Base-by-base conservation (phyloP, 208 protist species). In the Blechomonas ayalai region DNA sequence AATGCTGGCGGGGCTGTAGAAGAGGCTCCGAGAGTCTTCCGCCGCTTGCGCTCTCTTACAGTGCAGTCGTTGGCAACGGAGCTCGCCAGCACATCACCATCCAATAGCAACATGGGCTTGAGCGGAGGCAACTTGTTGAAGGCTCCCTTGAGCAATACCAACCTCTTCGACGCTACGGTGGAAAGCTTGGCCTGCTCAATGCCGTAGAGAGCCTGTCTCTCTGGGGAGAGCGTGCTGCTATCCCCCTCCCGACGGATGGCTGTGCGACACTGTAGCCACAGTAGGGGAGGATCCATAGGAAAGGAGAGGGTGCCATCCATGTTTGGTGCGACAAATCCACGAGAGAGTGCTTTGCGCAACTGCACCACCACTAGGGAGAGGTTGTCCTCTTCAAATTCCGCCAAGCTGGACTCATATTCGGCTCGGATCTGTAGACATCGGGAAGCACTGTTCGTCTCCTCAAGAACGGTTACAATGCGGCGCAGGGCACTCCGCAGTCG, bases 301-400 rank as follows among this genome's bases (percentile, higher is more conserved):
- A 52, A 67, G 2, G 38, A 9, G 23, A 54, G 44, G 28, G 9
- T 47, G 6, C 47, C 49, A 20, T 78, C 55, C 4, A 27, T 25
- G 12, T 58, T 44, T 9, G 40, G 16, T 20, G 44, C 32, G 20
- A 40, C 53, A 26, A 51, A 46, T 13, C 68, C 52, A 29, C 67
- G 10, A 8, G 63, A 50, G 16, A 77, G 51, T 15, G 69, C 63
- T 19, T 52, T 47, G 13, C 70, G 63, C 3, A 67, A 29, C 15
- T 52, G 49, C 8, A 51, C 50, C 41, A 58, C 47, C 13, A 63
- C 52, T 13, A 59, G 33, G 18, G 54, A 63, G 29, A 78, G 56
- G 44, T 82, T 80, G 37, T 90, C 76, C 24, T 90, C 82, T 12
- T 81, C 66, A 54, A 76, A 83, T 29, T 84, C 82, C 3, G 68